Evolutionary conservation across 2,329 filamentous ascomycete genomes (phyloP).

Genomic region (Thyridium curvatum): DNA sequence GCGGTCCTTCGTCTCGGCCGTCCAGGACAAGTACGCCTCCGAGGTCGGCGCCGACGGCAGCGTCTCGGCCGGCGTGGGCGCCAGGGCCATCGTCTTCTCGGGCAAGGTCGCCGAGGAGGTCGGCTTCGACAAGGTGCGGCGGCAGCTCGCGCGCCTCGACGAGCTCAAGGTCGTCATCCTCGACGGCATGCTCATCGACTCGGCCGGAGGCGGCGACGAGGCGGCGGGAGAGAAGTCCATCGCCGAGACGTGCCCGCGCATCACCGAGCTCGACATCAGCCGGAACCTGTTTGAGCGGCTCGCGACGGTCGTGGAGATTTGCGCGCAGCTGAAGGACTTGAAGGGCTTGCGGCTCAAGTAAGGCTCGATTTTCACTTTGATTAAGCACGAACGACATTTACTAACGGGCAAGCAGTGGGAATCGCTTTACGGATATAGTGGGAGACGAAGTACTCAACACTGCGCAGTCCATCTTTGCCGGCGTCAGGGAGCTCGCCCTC

Average conservation of each 20-base stretch:
- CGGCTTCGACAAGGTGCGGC: constrained; percentile 87
- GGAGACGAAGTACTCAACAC: constrained; percentile 27
- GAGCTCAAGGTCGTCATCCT: constrained; percentile 78
- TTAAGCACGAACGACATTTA: neutral
- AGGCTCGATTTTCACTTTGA: constrained; percentile 18
- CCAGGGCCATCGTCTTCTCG: constrained; percentile 59
- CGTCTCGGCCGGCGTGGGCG: constrained; percentile 14
- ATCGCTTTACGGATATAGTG: constrained; percentile 54
- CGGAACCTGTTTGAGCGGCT: constrained; percentile 72
- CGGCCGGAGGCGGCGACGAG: constrained; percentile 21
- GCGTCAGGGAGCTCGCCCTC: constrained; percentile 55
- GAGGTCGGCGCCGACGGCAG: constrained; percentile 30
- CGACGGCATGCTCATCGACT: constrained; percentile 63
- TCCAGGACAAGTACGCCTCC: constrained; percentile 78
- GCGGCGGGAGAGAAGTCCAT: constrained; percentile 33
- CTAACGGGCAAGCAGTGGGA: constrained; percentile 50
- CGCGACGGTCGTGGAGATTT: constrained; percentile 63
- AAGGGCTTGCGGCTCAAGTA: constrained; percentile 66
- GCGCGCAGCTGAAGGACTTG: constrained; percentile 60
- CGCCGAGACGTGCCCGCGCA: constrained; percentile 51
- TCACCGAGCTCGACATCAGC: constrained; percentile 77
- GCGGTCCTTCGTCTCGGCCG: constrained; percentile 70
- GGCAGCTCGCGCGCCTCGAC: constrained; percentile 68
- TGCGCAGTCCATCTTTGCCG: constrained; percentile 34
- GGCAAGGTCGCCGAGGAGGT: constrained; percentile 88